Evolutionary conservation across 768 basidiomycete genomes (phyloP), one percentile per base, ranked within the genome.

Genomic region (Flagelloscypha sp.): DNA sequence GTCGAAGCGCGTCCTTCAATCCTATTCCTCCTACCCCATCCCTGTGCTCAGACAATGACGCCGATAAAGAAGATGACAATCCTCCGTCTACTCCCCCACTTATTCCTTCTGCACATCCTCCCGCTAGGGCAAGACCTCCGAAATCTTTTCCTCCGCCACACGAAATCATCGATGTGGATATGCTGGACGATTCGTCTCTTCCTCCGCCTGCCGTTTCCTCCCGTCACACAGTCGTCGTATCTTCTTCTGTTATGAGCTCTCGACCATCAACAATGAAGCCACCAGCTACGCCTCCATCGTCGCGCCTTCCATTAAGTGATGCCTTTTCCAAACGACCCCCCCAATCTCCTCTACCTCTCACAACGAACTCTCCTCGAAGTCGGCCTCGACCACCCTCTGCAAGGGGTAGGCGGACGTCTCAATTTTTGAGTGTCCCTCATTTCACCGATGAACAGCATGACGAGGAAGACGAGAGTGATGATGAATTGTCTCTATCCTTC

Each of bases 21-120:
- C 50, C 70, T 6, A 46, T 47, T 10, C 38, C 64, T 13, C 61
- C 65, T 1, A 86, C 84, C 0, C 84, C 84, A 0, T 84, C 82
- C 0, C 60, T 86, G 11, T 80, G 74, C 47, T 85, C 84, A 3
- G 84, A 86, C 49, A 79, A 81, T 38, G 80, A 78, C 24, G 57
- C 58, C 33, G 69, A 69, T 11, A 65, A 53, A 23, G 61, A 72
- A 21, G 70, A 70, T 22, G 70, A 74, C 24, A 75, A 76, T 30
- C 54, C 57, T 5, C 65, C 63, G 3, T 70, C 68, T 1, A 70
- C 70, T 5, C 77, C 77, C 2, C 78, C 79, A 27, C 71, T 58
- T 38, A 49, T 24, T 11, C 40, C 15, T 19, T 13, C 34, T 5
- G 34, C 16, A n/a, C n/a, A n/a, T n/a, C n/a, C n/a, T n/a, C n/a